Conservation (phyloP, 768 basidiomycete genomes). For the Grammothele lineata region DNA sequence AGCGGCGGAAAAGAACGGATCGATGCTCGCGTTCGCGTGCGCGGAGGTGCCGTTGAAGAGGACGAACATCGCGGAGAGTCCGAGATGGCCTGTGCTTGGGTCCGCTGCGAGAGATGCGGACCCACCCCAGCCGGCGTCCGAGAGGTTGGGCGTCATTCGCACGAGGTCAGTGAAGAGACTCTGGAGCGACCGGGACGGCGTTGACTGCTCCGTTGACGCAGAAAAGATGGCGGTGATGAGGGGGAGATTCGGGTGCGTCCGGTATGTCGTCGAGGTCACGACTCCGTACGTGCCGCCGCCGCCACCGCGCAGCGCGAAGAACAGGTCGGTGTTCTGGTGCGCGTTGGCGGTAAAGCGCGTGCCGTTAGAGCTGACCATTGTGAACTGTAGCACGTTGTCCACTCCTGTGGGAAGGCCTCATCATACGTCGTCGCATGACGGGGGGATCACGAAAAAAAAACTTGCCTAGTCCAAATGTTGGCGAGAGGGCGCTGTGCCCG, state of each 20-base stretch:
- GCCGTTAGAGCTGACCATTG: conserved; percentile 51
- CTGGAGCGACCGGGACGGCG: conserved; percentile 2
- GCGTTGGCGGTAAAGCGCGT: conserved; percentile 38
- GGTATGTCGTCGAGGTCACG: conserved; percentile 42
- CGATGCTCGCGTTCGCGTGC: conserved; percentile 31
- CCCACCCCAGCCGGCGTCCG: conserved; percentile 10
- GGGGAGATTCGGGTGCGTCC: conserved; percentile 37
- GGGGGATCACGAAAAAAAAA: conserved; percentile 1
- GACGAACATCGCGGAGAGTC: conserved; percentile 8
- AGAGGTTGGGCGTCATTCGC: conserved; percentile 3
- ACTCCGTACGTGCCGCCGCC: conserved; percentile 35
- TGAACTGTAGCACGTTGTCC: conserved; percentile 35
- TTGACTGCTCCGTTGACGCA: conserved; percentile 8
- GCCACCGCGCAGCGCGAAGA: conserved; percentile 47
- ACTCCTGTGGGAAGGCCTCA: conserved; percentile 13
- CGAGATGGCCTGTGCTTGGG: neutral
- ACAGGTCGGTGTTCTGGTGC: conserved; percentile 44
- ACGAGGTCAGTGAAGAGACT: conserved; percentile 2
- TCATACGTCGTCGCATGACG: conserved; percentile 6
- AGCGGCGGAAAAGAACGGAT: conserved; percentile 30
- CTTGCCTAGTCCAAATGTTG: conserved; percentile 24
- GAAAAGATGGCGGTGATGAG: conserved; percentile 26
- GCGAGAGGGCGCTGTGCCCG: conserved; percentile 27
- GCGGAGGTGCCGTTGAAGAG: conserved; percentile 34
- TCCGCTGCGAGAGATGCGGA: neutral